These are phyloP conservation scores for Periglandula ipomoeae DNA, from an alignment of 2,329 filamentous ascomycete species.

Conservation along the genomic window DNA sequence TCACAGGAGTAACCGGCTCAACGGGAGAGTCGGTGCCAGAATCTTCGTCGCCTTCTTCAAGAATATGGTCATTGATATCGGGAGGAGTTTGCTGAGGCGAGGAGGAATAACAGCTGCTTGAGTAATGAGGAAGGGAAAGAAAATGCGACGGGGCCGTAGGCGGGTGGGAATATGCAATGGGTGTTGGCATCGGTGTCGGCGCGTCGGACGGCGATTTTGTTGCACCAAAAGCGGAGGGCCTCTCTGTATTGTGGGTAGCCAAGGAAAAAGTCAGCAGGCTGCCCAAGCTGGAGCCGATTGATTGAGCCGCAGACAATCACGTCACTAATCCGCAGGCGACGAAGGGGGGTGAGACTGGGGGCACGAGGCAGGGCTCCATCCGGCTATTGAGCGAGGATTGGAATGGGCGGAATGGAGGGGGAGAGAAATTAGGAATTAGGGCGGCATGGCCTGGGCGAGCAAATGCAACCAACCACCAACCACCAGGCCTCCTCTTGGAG, in stretches of 20 bases:
- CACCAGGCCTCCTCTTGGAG: too few relatives aligned
- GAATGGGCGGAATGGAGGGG: background rate
- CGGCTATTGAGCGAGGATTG: constrained; percentile 1
- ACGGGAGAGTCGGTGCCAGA: constrained; percentile 49
- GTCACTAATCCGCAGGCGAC: constrained; percentile 10
- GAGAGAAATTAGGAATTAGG: background rate
- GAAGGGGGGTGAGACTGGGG: background rate
- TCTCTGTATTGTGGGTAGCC: constrained; percentile 7
- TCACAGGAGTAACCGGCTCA: constrained; percentile 54
- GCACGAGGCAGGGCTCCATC: constrained; percentile 9
- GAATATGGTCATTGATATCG: constrained; percentile 43
- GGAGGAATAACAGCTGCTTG: constrained; percentile 26
- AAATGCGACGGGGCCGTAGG: constrained; percentile 7
- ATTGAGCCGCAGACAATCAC: constrained; percentile 10
- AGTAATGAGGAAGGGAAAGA: constrained; percentile 2
- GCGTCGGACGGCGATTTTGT: constrained; percentile 5
- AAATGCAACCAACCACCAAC: constrained; percentile 6
- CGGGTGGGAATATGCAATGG: constrained; percentile 5
- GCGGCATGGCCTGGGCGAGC: constrained; percentile 4
- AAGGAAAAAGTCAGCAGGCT: constrained; percentile 10
- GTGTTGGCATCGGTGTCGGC: constrained; percentile 7
- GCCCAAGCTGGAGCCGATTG: constrained; percentile 1
- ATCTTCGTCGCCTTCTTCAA: constrained; percentile 45
- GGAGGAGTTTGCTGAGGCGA: constrained; percentile 39
- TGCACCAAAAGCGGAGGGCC: constrained; percentile 1